phyloP scores from a whole-genome alignment of 1,139 yeast genomes.

The Candida mesenterica region DNA sequence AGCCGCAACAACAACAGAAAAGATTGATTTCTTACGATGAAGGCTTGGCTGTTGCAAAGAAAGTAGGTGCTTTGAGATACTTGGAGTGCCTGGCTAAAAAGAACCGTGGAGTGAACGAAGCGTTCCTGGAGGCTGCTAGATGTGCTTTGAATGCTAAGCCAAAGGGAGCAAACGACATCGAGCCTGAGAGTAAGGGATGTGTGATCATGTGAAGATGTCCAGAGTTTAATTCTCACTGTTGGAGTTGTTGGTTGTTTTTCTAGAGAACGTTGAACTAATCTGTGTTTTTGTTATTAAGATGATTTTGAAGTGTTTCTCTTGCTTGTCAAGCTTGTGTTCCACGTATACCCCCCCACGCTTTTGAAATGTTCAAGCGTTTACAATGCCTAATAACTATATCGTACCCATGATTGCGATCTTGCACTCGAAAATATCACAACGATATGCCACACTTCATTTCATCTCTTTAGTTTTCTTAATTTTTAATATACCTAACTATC shows the following conservation, averaged over 20 bases:
- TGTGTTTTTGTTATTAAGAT: too few species aligned
- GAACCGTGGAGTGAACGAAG: constrained; percentile 94
- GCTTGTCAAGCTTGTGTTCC: too few species aligned
- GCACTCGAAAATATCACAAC: neutral
- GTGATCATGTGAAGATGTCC: constrained; percentile 33
- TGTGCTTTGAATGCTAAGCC: constrained; percentile 91
- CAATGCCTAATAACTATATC: too few species aligned
- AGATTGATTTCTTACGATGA: constrained; percentile 74
- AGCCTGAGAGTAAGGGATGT: constrained; percentile 44
- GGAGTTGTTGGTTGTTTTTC: constrained; percentile 1
- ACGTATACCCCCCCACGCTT: too few species aligned
- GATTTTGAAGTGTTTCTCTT: too few species aligned
- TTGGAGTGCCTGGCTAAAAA: constrained; percentile 93
- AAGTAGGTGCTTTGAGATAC: constrained; percentile 80
- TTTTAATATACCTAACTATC: constrained; percentile 1
- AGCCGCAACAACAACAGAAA: constrained; percentile 33
- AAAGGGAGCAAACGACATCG: constrained; percentile 63
- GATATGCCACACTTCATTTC: neutral
- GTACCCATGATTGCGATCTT: neutral
- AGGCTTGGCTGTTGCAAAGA: constrained; percentile 82
- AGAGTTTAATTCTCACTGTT: constrained; percentile 1
- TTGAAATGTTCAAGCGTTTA: too few species aligned
- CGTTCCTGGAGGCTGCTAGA: constrained; percentile 95
- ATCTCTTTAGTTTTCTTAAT: constrained; percentile 1
- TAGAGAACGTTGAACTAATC: constrained; percentile 4